Base-by-base conservation (phyloP, 2,329 filamentous ascomycete genomes). In the Thelonectria olida region DNA sequence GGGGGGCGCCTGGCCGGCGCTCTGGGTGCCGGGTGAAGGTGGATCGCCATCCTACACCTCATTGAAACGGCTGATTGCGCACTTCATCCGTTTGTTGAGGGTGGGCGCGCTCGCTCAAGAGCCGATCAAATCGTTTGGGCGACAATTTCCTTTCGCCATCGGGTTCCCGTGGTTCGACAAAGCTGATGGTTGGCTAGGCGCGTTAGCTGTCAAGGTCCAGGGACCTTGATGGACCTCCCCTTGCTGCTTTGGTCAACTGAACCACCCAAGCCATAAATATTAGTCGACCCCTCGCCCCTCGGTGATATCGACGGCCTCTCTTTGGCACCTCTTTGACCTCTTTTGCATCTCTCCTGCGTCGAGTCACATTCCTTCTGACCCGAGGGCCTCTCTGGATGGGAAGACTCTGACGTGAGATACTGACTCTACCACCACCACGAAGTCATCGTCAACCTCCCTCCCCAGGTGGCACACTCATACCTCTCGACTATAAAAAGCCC, bases 151-250 rank as follows among this genome's bases (percentile, higher is more conserved):
- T 41, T 65, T 45, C 41, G 48, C 38, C 41, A 52, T 58, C 63
- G 58, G 48, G 53, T 59, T 27, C 53, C 34, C 20, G 55, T 67
- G 67, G 55, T 62, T 71, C 57, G 58, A 61, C 55, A 66, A 36
- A 22, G 61, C 59, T 57, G 48, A 62, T 25, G 39, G 27, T 67
- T 50, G 48, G 31, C 49, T 56, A 53, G 64, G 31, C 8, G 12
- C 31, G 31, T 34, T 34, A 34, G 31, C 51, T 38, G 54, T 61
- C 62, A 64, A 67, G 66, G 60, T 62, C 64, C 47, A 48, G 66
- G 61, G 54, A 71, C 69, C 69, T 69, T 71, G 69, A 71, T 72
- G 69, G 69, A 48, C 54, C 61, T 34, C 60, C 47, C 50, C 54
- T 50, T 45, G 50, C 49, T 51, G 45, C 45, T 31, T 55, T 50